Conservation (phyloP, 208 protist species). For the Trypanosoma caninum region DNA sequence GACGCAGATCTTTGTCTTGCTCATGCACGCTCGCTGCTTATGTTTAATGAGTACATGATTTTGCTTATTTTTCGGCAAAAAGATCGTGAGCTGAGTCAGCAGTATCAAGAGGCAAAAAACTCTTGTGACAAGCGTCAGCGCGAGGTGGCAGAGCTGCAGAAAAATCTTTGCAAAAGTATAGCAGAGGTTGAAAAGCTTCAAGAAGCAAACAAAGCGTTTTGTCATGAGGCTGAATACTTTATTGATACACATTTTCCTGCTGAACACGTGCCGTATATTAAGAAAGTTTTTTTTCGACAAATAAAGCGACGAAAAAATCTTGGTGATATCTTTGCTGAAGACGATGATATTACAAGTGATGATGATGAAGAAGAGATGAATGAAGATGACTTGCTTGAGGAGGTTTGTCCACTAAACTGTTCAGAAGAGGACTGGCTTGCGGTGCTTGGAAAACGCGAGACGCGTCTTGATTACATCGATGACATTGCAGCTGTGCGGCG, state of each 20-base stretch:
- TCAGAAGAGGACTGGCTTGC: conserved; percentile 76
- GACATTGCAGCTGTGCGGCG: conserved; percentile 50
- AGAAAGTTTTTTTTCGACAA: conserved; percentile 91
- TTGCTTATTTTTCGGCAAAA: conserved; percentile 92
- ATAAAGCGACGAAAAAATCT: conserved; percentile 83
- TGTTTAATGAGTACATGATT: conserved; percentile 94
- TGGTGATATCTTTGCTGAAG: conserved; percentile 41
- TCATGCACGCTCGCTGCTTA: conserved; percentile 87
- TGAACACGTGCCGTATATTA: conserved; percentile 73
- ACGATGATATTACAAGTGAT: conserved; percentile 73
- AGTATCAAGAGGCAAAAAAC: conserved; percentile 45
- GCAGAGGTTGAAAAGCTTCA: conserved; percentile 57
- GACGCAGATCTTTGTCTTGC: conserved; percentile 94
- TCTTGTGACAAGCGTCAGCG: conserved; percentile 62
- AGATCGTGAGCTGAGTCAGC: conserved; percentile 69
- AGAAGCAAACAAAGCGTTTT: conserved; percentile 64
- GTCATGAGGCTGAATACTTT: conserved; percentile 80
- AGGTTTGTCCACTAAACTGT: conserved; percentile 89
- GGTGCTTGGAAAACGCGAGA: conserved; percentile 88
- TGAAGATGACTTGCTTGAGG: conserved; percentile 91
- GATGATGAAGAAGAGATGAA: conserved; percentile 67
- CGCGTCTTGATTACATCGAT: conserved; percentile 90
- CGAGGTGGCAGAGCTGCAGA: conserved; percentile 63
- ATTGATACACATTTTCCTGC: conserved; percentile 71
- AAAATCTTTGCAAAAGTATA: conserved; percentile 37